phyloP scores from a whole-genome alignment of 2,329 filamentous ascomycete genomes.

The Myriosclerotinia scirpicola region DNA sequence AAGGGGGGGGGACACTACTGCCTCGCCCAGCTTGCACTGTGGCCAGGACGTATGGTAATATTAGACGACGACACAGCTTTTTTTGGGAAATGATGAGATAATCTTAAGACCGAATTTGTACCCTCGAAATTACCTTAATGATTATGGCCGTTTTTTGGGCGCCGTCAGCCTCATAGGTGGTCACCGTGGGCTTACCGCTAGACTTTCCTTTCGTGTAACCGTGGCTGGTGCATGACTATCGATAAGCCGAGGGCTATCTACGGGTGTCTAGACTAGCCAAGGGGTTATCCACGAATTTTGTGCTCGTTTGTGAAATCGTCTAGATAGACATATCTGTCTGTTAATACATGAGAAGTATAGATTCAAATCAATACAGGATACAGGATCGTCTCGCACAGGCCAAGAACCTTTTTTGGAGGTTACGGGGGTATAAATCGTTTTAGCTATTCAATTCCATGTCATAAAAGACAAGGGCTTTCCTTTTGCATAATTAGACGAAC shows the following conservation, averaged over 20 bases:
- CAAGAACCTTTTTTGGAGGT: neutral
- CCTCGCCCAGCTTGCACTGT: neutral
- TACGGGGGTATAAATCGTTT: neutral
- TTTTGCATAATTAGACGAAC: neutral
- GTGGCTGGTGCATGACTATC: neutral
- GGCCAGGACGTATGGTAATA: neutral
- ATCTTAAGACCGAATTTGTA: neutral
- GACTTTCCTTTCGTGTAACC: neutral
- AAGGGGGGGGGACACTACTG: neutral
- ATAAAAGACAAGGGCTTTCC: neutral
- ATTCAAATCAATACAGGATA: no score
- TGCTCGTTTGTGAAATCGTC: neutral
- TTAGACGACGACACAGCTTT: conserved; percentile 8
- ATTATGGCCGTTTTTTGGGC: neutral
- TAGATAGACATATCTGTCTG: neutral
- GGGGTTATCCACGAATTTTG: neutral
- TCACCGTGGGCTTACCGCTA: no score
- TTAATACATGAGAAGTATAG: neutral
- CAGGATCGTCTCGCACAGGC: neutral
- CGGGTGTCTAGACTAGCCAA: no score
- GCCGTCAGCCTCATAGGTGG: neutral
- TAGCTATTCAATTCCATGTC: neutral
- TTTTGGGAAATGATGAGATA: neutral
- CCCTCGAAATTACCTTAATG: neutral
- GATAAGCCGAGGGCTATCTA: neutral